These are phyloP conservation scores for Phaseolus coccineus DNA, from an alignment of 331 rosid genomes.

Conservation along the genomic window DNA sequence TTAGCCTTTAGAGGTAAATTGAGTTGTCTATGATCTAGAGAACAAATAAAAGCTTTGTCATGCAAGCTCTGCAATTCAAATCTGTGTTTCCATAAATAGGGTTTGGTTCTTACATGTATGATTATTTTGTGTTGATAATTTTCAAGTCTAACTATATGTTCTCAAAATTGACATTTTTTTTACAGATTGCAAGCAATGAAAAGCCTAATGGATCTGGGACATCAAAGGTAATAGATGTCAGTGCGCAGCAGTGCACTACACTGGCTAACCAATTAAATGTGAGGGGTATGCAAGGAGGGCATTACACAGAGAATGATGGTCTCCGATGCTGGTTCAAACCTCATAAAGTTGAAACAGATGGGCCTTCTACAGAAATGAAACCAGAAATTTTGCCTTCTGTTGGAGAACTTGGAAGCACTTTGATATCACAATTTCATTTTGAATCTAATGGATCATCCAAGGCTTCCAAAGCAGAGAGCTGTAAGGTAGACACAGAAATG, in stretches of 20 bases:
- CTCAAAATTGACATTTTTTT: constrained; percentile 44
- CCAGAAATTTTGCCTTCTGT: constrained; percentile 61
- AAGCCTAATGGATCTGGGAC: constrained; percentile 62
- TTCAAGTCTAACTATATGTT: constrained; percentile 29
- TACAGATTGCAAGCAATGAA: constrained; percentile 66
- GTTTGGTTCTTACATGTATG: constrained; percentile 27
- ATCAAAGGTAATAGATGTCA: constrained; percentile 53
- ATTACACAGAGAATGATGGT: constrained; percentile 62
- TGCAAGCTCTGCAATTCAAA: constrained; percentile 30
- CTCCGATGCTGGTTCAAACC: constrained; percentile 71
- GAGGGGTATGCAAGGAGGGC: constrained; percentile 57
- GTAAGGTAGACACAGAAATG: constrained; percentile 59
- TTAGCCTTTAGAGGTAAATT: constrained; percentile 30
- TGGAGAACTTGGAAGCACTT: constrained; percentile 63
- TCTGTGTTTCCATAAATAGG: constrained; percentile 19
- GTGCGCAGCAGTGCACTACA: constrained; percentile 56
- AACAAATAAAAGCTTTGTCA: not conserved
- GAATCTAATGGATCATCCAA: constrained; percentile 68
- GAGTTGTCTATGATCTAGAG: constrained; percentile 27
- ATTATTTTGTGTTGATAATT: constrained; percentile 19
- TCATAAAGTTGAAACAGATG: constrained; percentile 60
- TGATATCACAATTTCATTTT: constrained; percentile 57
- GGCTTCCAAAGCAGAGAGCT: constrained; percentile 62
- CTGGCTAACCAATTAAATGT: constrained; percentile 56
- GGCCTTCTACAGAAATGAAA: constrained; percentile 63